Base-by-base conservation (phyloP, 2,329 filamentous ascomycete species). In the Lachnellula suecica region DNA sequence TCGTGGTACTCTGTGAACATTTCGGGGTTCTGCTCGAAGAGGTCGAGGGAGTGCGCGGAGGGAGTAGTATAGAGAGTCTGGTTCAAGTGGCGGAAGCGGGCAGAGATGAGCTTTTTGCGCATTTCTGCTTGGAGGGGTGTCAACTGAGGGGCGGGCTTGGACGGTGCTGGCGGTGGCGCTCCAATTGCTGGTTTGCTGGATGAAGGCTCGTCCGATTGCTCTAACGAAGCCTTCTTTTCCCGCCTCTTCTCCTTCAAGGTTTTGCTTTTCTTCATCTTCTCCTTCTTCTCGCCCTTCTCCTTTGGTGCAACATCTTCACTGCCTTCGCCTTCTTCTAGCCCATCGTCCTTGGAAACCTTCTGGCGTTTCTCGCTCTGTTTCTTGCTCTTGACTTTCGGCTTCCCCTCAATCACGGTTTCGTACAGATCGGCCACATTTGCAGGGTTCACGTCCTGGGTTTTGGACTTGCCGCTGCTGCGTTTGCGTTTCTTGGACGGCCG, bases 1-100 rank as follows among this genome's bases (percentile, higher is more conserved):
- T 91, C 87, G 73, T 99, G 94, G 72, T 99, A 99, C 72, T 97
- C 92, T 61, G 84, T 80, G 73, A 97, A 99, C 80, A 97, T 92
- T 67, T 96, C 90, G 0, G 94, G 94, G 45, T 89, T 90, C 29
- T 88, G 78, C 47, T 83, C 77, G 75, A 99, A 97, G 22, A 97
- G 83, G 46, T 80, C 74, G 62, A 94, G 84, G n/a, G 94, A 89
- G 59, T 94, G 85, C 31, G 78, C 77, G 0, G 94, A 99, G 1
- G 92, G 89, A 7, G 87, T 89, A 4, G 93, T 97, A 75, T 99
- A 99, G 13, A 99, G 85, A 0, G 91, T 93, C 75, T 99, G 89
- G 71, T 99, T 99, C 56, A 99, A 84, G 72, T 97, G 91, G 59
- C 94, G 91, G 81, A 99, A 99, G 53, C 94, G 91, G 1, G 94